Conservation (phyloP, 2,329 filamentous ascomycete species). For the Exophiala lecanii-corni region DNA sequence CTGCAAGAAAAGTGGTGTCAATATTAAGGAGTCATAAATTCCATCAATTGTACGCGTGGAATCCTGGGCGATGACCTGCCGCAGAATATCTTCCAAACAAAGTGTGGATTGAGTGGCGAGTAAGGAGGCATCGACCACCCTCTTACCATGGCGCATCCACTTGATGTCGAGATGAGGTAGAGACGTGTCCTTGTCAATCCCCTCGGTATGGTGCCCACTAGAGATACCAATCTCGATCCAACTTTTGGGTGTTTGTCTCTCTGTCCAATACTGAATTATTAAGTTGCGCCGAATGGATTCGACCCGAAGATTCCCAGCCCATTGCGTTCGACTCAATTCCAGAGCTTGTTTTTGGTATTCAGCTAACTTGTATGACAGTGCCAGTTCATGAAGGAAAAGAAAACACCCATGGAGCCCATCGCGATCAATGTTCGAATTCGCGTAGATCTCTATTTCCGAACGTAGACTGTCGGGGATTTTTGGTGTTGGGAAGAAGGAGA, state of each 20-base stretch:
- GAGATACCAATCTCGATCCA: constrained; percentile 86
- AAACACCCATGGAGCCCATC: constrained; percentile 78
- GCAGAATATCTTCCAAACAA: constrained; percentile 69
- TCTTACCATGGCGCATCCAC: constrained; percentile 81
- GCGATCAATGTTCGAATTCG: constrained; percentile 66
- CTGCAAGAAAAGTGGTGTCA: constrained; percentile 57
- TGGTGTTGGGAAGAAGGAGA: constrained; percentile 68
- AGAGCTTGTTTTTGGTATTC: constrained; percentile 73
- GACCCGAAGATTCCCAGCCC: constrained; percentile 72
- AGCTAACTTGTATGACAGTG: constrained; percentile 84
- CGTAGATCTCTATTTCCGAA: constrained; percentile 61
- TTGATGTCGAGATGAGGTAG: constrained; percentile 43
- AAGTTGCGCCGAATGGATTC: constrained; percentile 77
- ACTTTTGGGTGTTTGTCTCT: constrained; percentile 67
- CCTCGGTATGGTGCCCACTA: constrained; percentile 48
- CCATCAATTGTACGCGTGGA: constrained; percentile 65
- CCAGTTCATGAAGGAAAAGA: constrained; percentile 78
- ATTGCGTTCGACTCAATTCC: constrained; percentile 64
- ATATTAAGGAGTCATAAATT: constrained; percentile 58
- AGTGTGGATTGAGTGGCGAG: constrained; percentile 62
- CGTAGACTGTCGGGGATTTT: constrained; percentile 63
- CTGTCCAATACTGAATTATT: constrained; percentile 86
- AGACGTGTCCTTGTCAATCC: constrained; percentile 8
- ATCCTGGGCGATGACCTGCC: constrained; percentile 70
- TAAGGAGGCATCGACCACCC: constrained; percentile 65